Percentiles rank a stretch among this genome's conserved stretches.
phyloP scores from a whole-genome alignment of 345 rosid species.

The Garcia nutans region DNA sequence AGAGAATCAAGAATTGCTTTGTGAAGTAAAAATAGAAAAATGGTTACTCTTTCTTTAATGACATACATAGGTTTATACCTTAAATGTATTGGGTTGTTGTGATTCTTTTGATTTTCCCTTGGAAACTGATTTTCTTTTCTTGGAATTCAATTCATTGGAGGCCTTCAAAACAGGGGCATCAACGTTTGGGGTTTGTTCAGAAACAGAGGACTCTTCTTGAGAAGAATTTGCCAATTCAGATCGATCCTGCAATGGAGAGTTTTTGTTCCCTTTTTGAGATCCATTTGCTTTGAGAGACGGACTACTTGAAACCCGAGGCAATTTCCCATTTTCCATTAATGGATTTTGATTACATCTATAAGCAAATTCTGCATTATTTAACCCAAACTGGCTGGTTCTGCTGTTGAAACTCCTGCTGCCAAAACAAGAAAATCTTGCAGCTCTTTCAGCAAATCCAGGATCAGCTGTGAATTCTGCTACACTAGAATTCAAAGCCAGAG shows the following conservation, averaged over 20 bases:
- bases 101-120: conserved; percentile 47
- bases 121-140: conserved; percentile 60
- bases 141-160: conserved; percentile 40
- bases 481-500: conserved; percentile 41
- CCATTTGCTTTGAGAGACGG: conserved; percentile 47
- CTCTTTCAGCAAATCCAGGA: conserved; percentile 74
- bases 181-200: conserved; percentile 39
- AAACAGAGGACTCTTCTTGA: conserved; percentile 51
- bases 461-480: conserved; percentile 60
- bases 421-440: conserved; percentile 65
- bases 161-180: conserved; percentile 20
- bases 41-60: neutral
- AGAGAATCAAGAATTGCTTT: neutral
- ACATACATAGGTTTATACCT: conserved; percentile 25
- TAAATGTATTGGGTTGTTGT: conserved; percentile 22
- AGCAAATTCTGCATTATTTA: conserved; percentile 21
- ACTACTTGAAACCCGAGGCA: conserved; percentile 62
- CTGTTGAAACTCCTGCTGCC: conserved; percentile 75
- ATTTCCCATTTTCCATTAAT: conserved; percentile 32
- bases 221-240: conserved; percentile 45
- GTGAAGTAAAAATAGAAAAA: neutral
- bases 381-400: conserved; percentile 32
- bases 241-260: conserved; percentile 28
- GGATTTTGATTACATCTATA: conserved; percentile 23
- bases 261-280: conserved; percentile 34